A percentile compares a stretch with the other conserved stretches of the same genome.
Conservation (phyloP, 768 basidiomycete genomes). For the Podaxis carcinomalis region DNA sequence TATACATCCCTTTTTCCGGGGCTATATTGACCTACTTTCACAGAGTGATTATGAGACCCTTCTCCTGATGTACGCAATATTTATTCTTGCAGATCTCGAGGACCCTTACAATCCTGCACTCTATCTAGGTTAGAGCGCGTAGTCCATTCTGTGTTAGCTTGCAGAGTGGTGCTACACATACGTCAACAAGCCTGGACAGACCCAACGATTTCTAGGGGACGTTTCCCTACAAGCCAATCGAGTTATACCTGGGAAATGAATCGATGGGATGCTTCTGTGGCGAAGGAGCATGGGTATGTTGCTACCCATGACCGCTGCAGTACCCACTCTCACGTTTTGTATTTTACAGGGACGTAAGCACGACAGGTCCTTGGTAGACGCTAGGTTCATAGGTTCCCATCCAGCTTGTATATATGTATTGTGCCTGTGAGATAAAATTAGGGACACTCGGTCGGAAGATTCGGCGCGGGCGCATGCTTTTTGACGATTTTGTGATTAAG, state of each 20-base stretch:
- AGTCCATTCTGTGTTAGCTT: background rate
- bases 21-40: background rate
- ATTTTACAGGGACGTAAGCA: background rate
- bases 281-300: background rate
- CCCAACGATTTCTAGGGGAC: background rate
- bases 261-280: background rate
- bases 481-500: too few relatives aligned
- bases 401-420: background rate
- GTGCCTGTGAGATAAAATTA: background rate
- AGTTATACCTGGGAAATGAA: background rate
- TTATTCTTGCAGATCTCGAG: background rate
- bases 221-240: background rate
- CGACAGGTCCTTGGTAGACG: background rate
- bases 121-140: background rate
- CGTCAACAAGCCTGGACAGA: background rate
- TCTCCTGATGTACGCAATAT: background rate
- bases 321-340: background rate
- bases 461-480: too few relatives aligned
- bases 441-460: too few relatives aligned
- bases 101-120: background rate
- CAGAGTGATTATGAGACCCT: background rate
- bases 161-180: background rate
- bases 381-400: background rate
- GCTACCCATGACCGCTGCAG: background rate
- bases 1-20: background rate